Conservation (phyloP, 1,284 basidiomycete genomes). For the Fomitiporia mediterranea region DNA sequence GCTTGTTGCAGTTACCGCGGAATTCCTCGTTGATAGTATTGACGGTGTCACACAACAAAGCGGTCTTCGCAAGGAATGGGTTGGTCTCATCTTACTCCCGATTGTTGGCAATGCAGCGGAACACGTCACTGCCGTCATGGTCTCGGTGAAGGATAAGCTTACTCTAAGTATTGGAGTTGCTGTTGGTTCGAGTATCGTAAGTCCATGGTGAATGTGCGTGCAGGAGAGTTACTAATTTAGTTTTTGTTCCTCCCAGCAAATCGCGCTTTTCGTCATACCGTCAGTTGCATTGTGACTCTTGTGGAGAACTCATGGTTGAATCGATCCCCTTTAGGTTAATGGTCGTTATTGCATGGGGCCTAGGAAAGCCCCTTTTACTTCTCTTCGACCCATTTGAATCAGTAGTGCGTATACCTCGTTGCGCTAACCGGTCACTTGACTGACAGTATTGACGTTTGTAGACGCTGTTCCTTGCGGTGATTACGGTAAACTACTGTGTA, state of each 20-base stretch:
- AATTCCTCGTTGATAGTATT: conserved; percentile 80
- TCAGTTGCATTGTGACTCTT: conserved; percentile 34
- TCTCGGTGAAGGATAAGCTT: conserved; percentile 75
- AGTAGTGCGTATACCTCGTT: conserved; percentile 34
- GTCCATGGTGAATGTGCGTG: conserved; percentile 28
- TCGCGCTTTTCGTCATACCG: conserved; percentile 85
- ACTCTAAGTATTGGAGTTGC: conserved; percentile 77
- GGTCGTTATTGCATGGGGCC: conserved; percentile 60
- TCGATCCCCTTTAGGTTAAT: conserved; percentile 45
- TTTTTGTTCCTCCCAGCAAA: conserved; percentile 55
- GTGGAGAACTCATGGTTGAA: not conserved
- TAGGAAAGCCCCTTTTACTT: conserved; percentile 64
- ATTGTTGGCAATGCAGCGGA: conserved; percentile 79
- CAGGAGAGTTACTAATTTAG: conserved; percentile 12
- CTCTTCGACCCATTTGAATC: conserved; percentile 83
- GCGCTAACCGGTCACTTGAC: not conserved
- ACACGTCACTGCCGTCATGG: conserved; percentile 76
- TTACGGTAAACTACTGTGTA: conserved; percentile 62
- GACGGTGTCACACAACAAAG: conserved; percentile 48
- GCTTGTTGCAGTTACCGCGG: conserved; percentile 72
- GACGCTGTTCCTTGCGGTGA: conserved; percentile 32
- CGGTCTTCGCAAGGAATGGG: conserved; percentile 69
- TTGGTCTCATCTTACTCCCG: conserved; percentile 84
- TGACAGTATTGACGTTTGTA: conserved; percentile 15
- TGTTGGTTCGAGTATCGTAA: conserved; percentile 84